Conservation (phyloP, 768 basidiomycete species). For the Sporobolomyces roseus region DNA sequence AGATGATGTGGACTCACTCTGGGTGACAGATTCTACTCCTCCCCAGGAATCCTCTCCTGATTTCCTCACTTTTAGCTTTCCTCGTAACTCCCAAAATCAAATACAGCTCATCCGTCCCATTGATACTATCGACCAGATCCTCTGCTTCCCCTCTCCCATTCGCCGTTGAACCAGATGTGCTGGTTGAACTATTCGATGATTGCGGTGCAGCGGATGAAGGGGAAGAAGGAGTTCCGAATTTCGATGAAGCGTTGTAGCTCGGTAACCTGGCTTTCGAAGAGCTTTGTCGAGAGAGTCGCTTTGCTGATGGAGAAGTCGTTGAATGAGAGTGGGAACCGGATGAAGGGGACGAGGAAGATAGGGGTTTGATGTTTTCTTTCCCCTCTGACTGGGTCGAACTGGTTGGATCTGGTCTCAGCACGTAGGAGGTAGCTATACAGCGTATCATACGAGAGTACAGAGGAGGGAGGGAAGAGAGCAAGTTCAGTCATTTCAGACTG, state of each 20-base stretch:
- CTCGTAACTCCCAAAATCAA: slow-evolving; percentile 64
- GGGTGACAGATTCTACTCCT: slow-evolving; percentile 76
- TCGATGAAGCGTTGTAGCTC: slow-evolving; percentile 5
- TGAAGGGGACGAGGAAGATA: not conserved
- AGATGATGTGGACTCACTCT: slow-evolving; percentile 60
- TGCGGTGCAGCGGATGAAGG: not conserved
- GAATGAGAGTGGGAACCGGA: not conserved
- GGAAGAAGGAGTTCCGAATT: not conserved
- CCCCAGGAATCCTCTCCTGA: slow-evolving; percentile 70
- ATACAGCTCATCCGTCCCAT: slow-evolving; percentile 60
- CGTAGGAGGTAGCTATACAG: slow-evolving; percentile 25
- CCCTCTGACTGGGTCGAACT: not conserved
- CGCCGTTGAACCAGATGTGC: no score
- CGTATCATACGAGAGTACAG: not conserved
- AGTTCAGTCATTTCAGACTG: not conserved
- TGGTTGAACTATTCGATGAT: no score
- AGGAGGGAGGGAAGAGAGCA: not conserved
- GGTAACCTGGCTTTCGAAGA: not conserved
- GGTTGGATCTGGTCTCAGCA: slow-evolving; percentile 6
- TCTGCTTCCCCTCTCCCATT: slow-evolving; percentile 17
- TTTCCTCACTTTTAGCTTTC: slow-evolving; percentile 59
- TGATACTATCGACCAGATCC: slow-evolving; percentile 24
- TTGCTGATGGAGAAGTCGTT: slow-evolving; percentile 14
- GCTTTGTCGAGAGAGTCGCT: not conserved
- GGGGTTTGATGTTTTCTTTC: slow-evolving; percentile 1